phyloP scores from a whole-genome alignment of 2,329 filamentous ascomycete species.

The Chalara sp. region DNA sequence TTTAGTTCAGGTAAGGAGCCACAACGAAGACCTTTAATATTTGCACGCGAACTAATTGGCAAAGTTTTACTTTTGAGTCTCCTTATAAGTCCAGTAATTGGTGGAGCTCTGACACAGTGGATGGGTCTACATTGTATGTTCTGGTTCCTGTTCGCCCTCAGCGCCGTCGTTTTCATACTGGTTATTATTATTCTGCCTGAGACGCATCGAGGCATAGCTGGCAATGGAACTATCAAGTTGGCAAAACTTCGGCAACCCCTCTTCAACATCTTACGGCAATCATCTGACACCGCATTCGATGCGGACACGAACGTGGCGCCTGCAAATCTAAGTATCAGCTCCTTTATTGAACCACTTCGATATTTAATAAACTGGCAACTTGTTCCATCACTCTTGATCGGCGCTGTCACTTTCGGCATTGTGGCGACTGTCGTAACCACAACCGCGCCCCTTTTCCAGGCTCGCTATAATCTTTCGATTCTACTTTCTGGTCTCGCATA shows the following conservation, averaged over 20 bases:
- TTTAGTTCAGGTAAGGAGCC: slow-evolving; percentile 10
- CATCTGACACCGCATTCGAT: slow-evolving; percentile 11
- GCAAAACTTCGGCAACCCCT: slow-evolving; percentile 34
- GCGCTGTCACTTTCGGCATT: slow-evolving; percentile 1
- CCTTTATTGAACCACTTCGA: slow-evolving; percentile 30
- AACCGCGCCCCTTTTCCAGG: slow-evolving; percentile 32
- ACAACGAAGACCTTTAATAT: slow-evolving; percentile 4
- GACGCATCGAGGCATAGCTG: slow-evolving; percentile 18
- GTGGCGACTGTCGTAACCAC: slow-evolving; percentile 20
- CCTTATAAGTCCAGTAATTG: slow-evolving; percentile 39
- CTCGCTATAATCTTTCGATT: slow-evolving; percentile 32
- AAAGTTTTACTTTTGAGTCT: neutral
- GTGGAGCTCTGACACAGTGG: slow-evolving; percentile 36
- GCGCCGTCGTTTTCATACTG: slow-evolving; percentile 27
- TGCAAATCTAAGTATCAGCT: slow-evolving; percentile 23
- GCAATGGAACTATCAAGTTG: slow-evolving; percentile 17
- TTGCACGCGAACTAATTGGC: neutral
- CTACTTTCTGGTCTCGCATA: slow-evolving; percentile 29
- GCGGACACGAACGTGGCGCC: slow-evolving; percentile 14
- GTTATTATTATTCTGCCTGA: slow-evolving; percentile 29
- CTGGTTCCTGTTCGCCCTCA: slow-evolving; percentile 39
- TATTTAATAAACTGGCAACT: slow-evolving; percentile 40
- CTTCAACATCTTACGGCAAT: slow-evolving; percentile 19
- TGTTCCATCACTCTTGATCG: slow-evolving; percentile 30
- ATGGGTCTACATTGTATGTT: slow-evolving; percentile 43